phyloP scores from a whole-genome alignment of 352 stramenopile species.

The Elongisporangium anandrum region DNA sequence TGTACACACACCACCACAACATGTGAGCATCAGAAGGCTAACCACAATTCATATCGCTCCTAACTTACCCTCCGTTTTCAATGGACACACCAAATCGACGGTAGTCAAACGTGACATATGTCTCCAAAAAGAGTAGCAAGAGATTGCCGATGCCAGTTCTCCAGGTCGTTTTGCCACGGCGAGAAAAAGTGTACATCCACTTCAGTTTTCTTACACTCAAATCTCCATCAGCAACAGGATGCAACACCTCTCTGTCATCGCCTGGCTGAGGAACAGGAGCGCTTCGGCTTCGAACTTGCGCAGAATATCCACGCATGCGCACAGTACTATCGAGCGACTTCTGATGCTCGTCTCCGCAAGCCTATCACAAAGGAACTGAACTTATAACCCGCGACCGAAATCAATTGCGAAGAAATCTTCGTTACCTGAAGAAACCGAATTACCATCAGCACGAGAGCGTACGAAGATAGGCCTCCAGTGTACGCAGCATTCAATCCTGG shows the following conservation, averaged over 20 bases:
- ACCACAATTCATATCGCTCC: neutral
- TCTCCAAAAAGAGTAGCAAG: conserved; percentile 77
- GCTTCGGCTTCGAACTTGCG: neutral
- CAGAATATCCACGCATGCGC: neutral
- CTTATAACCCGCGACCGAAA: neutral
- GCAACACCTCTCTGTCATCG: neutral
- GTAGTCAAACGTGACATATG: conserved; percentile 84
- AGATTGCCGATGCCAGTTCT: conserved; percentile 67
- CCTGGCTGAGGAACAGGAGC: neutral
- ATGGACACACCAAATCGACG: conserved; percentile 74
- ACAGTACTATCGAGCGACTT: conserved; percentile 29
- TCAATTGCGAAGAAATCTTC: neutral
- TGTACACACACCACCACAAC: neutral
- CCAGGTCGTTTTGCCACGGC: conserved; percentile 57
- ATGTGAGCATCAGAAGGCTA: neutral
- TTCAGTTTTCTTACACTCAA: conserved; percentile 14
- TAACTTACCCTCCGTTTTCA: conserved; percentile 55
- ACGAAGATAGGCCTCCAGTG: conserved; percentile 94
- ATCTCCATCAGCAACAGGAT: neutral
- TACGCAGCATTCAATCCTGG: conserved; percentile 91
- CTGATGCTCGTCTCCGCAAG: conserved; percentile 65
- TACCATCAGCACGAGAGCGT: conserved; percentile 94
- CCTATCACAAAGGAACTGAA: conserved; percentile 19
- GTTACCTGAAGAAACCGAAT: conserved; percentile 91
- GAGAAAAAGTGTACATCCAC: conserved; percentile 67